Conservation (phyloP, 2,329 filamentous ascomycete genomes). For the Aschersonia sp. region DNA sequence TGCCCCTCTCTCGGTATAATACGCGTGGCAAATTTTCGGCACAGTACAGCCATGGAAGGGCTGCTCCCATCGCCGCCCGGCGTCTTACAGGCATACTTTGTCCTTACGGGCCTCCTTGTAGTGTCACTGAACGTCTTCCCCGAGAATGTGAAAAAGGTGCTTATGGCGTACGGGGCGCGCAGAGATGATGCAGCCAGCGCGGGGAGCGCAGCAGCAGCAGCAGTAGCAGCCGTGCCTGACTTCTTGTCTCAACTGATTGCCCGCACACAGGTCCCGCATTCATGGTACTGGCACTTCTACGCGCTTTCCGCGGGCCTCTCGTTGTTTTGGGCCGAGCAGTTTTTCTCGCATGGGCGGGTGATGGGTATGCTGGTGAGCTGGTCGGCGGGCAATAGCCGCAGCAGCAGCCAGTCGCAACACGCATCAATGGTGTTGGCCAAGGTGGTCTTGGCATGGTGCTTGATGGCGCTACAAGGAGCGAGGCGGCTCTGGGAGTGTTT, state of each 20-base stretch:
- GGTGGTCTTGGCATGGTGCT: constrained; percentile 49
- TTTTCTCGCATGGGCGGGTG: constrained; percentile 35
- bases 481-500: constrained; percentile 67
- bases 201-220: too few relatives aligned
- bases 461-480: constrained; percentile 62
- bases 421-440: constrained; percentile 41
- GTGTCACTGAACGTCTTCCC: constrained; percentile 29
- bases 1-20: too few relatives aligned
- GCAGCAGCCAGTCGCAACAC: neutral
- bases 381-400: constrained; percentile 15
- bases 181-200: constrained; percentile 6
- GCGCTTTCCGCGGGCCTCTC: constrained; percentile 54
- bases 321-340: constrained; percentile 58
- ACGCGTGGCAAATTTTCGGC: neutral
- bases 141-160: constrained; percentile 22
- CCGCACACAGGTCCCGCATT: constrained; percentile 57
- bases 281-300: constrained; percentile 87
- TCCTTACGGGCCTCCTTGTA: constrained; percentile 24
- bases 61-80: neutral
- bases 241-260: constrained; percentile 12
- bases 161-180: constrained; percentile 38
- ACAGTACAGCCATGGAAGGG: neutral
- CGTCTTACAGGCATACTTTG: constrained; percentile 27
- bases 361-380: constrained; percentile 30
- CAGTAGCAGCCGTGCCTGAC: neutral